Percentiles rank a stretch among this genome's conserved stretches.
Evolutionary conservation across 306 rosid genomes (phyloP).

Genomic region (Cicer yamashitae): DNA sequence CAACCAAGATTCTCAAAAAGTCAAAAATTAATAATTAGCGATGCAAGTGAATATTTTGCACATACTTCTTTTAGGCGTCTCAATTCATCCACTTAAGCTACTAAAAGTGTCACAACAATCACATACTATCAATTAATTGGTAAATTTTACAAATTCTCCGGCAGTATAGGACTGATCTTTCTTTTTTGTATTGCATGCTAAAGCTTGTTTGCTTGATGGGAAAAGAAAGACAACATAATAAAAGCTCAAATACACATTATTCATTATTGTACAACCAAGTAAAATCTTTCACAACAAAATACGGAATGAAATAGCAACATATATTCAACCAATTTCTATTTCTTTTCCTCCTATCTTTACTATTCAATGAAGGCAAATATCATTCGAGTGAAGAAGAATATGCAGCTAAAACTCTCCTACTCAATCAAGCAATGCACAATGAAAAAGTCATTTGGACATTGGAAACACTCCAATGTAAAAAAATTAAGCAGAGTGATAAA

Average conservation of each 20-base stretch:
- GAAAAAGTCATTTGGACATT: slow-evolving; percentile 5
- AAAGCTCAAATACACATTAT: neutral
- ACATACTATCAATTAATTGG: too few relatives aligned
- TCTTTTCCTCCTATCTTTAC: slow-evolving; percentile 12
- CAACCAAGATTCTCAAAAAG: too few relatives aligned
- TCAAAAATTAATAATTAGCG: too few relatives aligned
- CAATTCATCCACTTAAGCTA: too few relatives aligned
- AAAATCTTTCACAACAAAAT: neutral
- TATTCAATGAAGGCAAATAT: slow-evolving; percentile 11
- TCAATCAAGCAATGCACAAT: slow-evolving; percentile 21
- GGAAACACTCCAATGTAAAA: slow-evolving; percentile 8
- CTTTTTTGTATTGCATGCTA: too few relatives aligned
- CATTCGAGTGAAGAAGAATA: slow-evolving; percentile 22
- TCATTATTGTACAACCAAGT: neutral
- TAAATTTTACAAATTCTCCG: too few relatives aligned
- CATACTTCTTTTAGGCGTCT: too few relatives aligned
- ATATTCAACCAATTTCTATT: neutral
- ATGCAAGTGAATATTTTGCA: too few relatives aligned
- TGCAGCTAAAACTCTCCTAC: slow-evolving; percentile 8
- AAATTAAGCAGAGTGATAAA: neutral
- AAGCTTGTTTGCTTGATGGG: too few relatives aligned
- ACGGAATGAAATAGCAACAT: neutral
- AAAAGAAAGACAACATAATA: neutral
- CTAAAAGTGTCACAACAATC: neutral
- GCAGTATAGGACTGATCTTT: too few relatives aligned